Evolutionary conservation across 371 early-diverging fungal species (phyloP).

Genomic region (Apophysomyces variabilis): DNA sequence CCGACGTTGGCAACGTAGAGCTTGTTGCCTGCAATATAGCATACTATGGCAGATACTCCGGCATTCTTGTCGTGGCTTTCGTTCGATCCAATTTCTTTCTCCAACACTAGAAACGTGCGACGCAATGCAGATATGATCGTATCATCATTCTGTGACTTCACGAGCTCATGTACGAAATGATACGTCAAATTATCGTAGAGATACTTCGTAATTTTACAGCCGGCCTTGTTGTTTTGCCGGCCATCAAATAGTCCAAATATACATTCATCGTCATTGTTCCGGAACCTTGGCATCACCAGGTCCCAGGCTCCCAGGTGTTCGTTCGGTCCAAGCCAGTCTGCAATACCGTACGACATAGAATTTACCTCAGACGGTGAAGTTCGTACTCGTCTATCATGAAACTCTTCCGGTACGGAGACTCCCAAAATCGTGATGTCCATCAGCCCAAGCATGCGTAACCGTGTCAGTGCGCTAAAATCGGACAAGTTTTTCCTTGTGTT

Average conservation of each 20-base stretch:
- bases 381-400: conserved; percentile 79
- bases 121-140: conserved; percentile 65
- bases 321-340: conserved; percentile 76
- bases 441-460: conserved; percentile 79
- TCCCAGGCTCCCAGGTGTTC: conserved; percentile 78
- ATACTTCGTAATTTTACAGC: conserved; percentile 66
- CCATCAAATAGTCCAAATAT: conserved; percentile 91
- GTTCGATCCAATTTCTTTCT: conserved; percentile 67
- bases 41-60: conserved; percentile 75
- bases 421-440: conserved; percentile 87
- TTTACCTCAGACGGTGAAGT: conserved; percentile 84
- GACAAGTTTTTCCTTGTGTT: conserved; percentile 62
- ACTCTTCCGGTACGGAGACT: conserved; percentile 84
- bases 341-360: conserved; percentile 84
- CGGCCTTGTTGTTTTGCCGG: conserved; percentile 53
- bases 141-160: conserved; percentile 57
- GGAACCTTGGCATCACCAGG: conserved; percentile 78
- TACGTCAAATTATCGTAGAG: conserved; percentile 71
- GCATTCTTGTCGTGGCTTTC: conserved; percentile 49
- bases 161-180: conserved; percentile 75
- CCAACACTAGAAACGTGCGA: conserved; percentile 76
- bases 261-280: conserved; percentile 81
- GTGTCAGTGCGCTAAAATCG: conserved; percentile 77
- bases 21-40: conserved; percentile 77
- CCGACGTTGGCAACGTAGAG: conserved; percentile 90